A percentile compares a stretch with the other conserved stretches of the same genome.
phyloP scores from a whole-genome alignment of 495 filamentous ascomycete species.

The Penicillium ochrochloron region DNA sequence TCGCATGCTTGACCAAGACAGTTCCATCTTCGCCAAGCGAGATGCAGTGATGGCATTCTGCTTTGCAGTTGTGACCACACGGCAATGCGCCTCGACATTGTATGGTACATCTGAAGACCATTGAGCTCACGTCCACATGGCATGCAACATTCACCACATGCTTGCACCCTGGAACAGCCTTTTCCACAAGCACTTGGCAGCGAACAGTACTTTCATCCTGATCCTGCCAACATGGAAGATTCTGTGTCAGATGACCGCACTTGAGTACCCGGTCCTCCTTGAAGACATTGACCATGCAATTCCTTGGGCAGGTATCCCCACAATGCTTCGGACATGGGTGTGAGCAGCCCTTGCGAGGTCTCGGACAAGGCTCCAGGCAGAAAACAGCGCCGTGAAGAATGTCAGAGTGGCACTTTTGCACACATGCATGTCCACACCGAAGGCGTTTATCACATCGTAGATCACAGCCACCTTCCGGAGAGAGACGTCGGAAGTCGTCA shows the following conservation, averaged over 20 bases:
- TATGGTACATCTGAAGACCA: conserved; percentile 48
- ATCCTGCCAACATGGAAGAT: conserved; percentile 57
- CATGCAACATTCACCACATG: conserved; percentile 60
- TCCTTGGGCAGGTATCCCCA: conserved; percentile 58
- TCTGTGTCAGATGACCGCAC: conserved; percentile 61
- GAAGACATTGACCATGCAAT: conserved; percentile 49
- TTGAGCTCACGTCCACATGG: conserved; percentile 40
- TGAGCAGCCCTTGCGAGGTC: conserved; percentile 58
- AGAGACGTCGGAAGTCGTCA: conserved; percentile 60
- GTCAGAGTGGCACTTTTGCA: conserved; percentile 70
- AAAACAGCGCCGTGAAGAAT: conserved; percentile 63
- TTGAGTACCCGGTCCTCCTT: conserved; percentile 48
- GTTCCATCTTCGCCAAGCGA: conserved; percentile 19
- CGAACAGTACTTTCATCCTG: conserved; percentile 43
- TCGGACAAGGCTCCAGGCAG: conserved; percentile 65
- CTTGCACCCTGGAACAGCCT: conserved; percentile 54
- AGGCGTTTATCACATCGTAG: conserved; percentile 63
- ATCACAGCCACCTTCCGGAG: conserved; percentile 60
- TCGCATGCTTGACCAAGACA: conserved; percentile 45
- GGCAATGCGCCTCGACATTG: conserved; percentile 49
- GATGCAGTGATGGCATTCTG: conserved; percentile 55
- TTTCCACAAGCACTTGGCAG: conserved; percentile 47
- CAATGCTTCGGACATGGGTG: conserved; percentile 67
- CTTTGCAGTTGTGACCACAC: conserved; percentile 68
- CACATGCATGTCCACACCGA: conserved; percentile 74